Base-by-base conservation (phyloP, 768 basidiomycete genomes). In the Lentinula sp. region DNA sequence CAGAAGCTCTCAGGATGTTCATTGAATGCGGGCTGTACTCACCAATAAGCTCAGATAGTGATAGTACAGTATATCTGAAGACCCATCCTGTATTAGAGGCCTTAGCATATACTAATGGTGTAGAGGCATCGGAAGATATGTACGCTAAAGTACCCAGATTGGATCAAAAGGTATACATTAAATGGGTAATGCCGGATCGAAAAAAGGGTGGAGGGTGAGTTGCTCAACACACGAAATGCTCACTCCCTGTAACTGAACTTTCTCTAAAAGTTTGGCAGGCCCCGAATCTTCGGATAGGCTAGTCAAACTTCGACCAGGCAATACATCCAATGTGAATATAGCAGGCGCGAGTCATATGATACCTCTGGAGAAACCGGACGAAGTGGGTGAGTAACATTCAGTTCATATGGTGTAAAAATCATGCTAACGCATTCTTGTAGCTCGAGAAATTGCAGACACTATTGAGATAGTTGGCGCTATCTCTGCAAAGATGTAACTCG, bases 1-100 rank as follows among this genome's bases (percentile, higher is more conserved):
- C 84, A 0, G 79, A 76, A 0, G 84, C 82, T 5, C 76, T 93
- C 23, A 71, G 76, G 37, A 59, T 76, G 18, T 93, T 91, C 67
- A 72, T 89, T 60, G 78, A 87, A 31, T 78, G 83, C 62, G 89
- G 79, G 4, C 72, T 88, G 4, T 75, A 77, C 62, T 66, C 68
- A 6, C 68, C 72, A 65, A 34, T 72, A 62, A 57, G 70, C 56
- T 62, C 64, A 2, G 71, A 75, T 50, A 64, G 37, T 8, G 37
- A 39, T 67, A 15, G 78, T 85, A 8, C 68, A 15, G 78, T 85
- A 8, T 75, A 69, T 45, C 80, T 93, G 46, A 92, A 91, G 71
- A 90, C 81, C 80, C 73, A 84, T 2, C 78, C 79, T 2, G 62
- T 88, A 3, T 85, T 84, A 65, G 91, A 93, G 71, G 86, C 82